A percentile compares a stretch with the other conserved stretches of the same genome.
phyloP scores from a whole-genome alignment of 495 filamentous ascomycete genomes.

The Penicillium psychrofluorescens region DNA sequence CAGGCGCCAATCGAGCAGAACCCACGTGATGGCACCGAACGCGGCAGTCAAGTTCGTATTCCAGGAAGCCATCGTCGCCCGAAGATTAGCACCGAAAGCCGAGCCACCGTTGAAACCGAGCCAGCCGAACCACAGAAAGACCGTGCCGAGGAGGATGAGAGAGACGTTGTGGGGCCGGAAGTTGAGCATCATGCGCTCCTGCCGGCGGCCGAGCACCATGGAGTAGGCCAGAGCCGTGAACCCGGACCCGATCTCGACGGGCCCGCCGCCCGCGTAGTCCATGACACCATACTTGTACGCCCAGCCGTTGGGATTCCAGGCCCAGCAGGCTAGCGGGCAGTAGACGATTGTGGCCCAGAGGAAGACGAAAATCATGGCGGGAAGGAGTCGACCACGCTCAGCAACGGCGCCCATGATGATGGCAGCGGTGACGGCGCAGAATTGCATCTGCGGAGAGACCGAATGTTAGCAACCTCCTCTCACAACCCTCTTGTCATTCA shows the following conservation, averaged over 20 bases:
- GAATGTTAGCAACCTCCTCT: neutral
- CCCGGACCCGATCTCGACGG: constrained; percentile 95
- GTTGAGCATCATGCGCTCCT: constrained; percentile 99
- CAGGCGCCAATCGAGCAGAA: constrained; percentile 86
- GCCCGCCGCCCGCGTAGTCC: constrained; percentile 95
- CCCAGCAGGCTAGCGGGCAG: constrained; percentile 94
- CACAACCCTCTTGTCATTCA: neutral
- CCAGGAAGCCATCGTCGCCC: constrained; percentile 95
- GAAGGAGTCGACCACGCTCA: constrained; percentile 87
- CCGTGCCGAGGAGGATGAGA: constrained; percentile 88
- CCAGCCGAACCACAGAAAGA: constrained; percentile 98
- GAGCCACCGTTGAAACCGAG: constrained; percentile 98
- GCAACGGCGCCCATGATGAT: constrained; percentile 90
- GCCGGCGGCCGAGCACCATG: constrained; percentile 87
- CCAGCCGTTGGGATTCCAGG: constrained; percentile 93
- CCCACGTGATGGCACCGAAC: constrained; percentile 84
- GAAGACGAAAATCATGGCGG: constrained; percentile 93
- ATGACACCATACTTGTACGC: constrained; percentile 84
- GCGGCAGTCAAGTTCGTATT: constrained; percentile 90
- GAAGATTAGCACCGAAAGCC: constrained; percentile 91
- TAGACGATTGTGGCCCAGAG: constrained; percentile 97
- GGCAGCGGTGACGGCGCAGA: constrained; percentile 85
- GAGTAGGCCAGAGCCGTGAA: constrained; percentile 91
- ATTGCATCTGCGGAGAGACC: constrained; percentile 67
- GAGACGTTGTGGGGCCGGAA: constrained; percentile 96